phyloP scores from a whole-genome alignment of 2,329 filamentous ascomycete species.

The Nigrospora sphaerica region DNA sequence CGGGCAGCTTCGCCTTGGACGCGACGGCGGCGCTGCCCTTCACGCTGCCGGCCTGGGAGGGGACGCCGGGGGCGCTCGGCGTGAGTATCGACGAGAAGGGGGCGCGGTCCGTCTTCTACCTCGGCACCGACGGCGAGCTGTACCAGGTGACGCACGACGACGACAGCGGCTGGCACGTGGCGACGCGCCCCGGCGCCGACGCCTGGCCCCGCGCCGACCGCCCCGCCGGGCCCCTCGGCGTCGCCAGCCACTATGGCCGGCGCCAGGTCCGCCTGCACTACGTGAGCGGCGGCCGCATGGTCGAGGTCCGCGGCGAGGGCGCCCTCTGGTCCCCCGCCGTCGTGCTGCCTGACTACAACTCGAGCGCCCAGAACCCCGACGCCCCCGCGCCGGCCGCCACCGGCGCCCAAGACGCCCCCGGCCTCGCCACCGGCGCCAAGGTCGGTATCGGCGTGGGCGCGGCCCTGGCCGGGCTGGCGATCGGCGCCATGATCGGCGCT shows the following conservation, averaged over 20 bases:
- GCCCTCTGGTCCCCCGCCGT: conserved; percentile 20
- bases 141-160: conserved; percentile 19
- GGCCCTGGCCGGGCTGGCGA: conserved; percentile 21
- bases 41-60: conserved; percentile 22
- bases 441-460: conserved; percentile 27
- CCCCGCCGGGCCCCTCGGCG: conserved; percentile 21
- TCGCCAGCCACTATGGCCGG: conserved; percentile 16
- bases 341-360: conserved; percentile 16
- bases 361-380: conserved; percentile 6
- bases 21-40: conserved; percentile 13
- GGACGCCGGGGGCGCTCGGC: conserved; percentile 17
- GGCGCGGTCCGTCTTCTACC: conserved; percentile 26
- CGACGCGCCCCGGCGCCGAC: conserved; percentile 7
- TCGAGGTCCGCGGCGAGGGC: conserved; percentile 21
- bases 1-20: conserved; percentile 10
- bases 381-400: conserved; percentile 1
- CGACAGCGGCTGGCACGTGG: conserved; percentile 17
- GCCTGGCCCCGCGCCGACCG: conserved; percentile 12
- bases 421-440: conserved; percentile 26
- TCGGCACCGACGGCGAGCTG: conserved; percentile 27
- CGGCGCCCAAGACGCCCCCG: conserved; percentile 2
- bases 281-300: conserved; percentile 19
- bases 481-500: conserved; percentile 18
- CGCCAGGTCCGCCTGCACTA: conserved; percentile 26
- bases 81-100: conserved; percentile 18